Evolutionary conservation across 2,329 filamentous ascomycete genomes (phyloP).

Genomic region (Cercospora janseana): DNA sequence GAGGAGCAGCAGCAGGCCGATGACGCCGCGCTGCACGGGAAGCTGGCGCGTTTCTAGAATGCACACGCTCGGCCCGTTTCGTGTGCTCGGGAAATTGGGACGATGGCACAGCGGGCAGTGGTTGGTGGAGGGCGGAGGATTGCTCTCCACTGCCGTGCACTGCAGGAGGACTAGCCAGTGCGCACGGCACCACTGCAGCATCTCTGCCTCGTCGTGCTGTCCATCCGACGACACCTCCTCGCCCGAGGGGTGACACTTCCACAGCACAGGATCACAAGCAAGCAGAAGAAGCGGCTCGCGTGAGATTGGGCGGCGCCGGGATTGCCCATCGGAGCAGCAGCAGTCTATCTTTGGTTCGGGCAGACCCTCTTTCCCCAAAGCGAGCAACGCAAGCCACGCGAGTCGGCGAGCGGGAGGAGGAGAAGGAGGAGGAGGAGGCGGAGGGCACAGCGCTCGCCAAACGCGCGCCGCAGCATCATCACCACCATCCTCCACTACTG

Average conservation of each 20-base stretch:
- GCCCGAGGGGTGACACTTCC: no score
- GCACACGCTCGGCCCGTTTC: not conserved
- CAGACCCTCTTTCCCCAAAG: no score
- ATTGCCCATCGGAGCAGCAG: not conserved
- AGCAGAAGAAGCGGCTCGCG: no score
- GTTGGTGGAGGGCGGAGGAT: constrained; percentile 1
- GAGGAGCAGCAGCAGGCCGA: not conserved
- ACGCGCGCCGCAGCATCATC: not conserved
- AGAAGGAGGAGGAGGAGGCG: no score
- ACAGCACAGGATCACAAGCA: no score
- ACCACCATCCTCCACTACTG: not conserved
- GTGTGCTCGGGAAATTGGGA: constrained; percentile 2
- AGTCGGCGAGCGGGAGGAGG: no score
- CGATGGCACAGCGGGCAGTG: not conserved
- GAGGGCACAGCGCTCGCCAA: no score
- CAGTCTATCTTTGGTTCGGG: constrained; percentile 5
- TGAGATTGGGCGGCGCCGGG: not conserved
- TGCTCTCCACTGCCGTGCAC: constrained; percentile 5
- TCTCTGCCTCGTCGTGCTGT: no score
- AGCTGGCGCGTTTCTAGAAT: constrained; percentile 1
- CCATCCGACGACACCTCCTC: no score
- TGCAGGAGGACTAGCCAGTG: no score
- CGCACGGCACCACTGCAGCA: no score
- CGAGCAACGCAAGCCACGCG: constrained; percentile 2
- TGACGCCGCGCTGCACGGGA: not conserved